phyloP scores from a whole-genome alignment of 1,139 yeast species.

The Ogataea hybrid region DNA sequence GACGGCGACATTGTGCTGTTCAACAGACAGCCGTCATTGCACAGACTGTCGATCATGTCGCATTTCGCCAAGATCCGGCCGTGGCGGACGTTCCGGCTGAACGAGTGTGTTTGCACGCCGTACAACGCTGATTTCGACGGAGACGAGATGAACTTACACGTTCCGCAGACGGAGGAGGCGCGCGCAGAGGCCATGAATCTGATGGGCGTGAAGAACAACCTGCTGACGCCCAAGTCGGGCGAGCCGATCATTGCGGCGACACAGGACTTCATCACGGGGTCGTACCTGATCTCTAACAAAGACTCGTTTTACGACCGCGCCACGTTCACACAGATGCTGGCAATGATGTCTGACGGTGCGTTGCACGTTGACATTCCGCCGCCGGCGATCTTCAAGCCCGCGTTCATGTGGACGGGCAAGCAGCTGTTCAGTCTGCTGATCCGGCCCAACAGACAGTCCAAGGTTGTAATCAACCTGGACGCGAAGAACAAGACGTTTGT shows the following conservation, averaged over 20 bases:
- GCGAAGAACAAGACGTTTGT: constrained; percentile 89
- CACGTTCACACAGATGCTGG: constrained; percentile 72
- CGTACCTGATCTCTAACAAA: constrained; percentile 87
- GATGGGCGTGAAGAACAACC: constrained; percentile 96
- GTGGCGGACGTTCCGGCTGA: constrained; percentile 96
- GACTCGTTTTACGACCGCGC: constrained; percentile 93
- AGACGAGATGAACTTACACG: constrained; percentile 99
- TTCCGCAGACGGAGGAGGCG: constrained; percentile 99
- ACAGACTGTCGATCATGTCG: constrained; percentile 87
- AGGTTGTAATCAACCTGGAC: constrained; percentile 85
- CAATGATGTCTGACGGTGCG: constrained; percentile 96
- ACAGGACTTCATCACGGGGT: constrained; percentile 98
- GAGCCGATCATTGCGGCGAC: constrained; percentile 99
- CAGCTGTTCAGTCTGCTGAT: constrained; percentile 89
- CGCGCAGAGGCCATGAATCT: constrained; percentile 95
- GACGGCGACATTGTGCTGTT: constrained; percentile 96
- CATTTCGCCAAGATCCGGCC: constrained; percentile 97
- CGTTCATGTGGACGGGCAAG: constrained; percentile 93
- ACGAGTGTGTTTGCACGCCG: constrained; percentile 99
- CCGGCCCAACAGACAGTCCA: constrained; percentile 71
- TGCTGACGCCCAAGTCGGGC: constrained; percentile 95
- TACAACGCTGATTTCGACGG: constrained; percentile 99
- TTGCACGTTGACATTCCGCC: constrained; percentile 91
- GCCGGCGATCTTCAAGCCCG: constrained; percentile 90
- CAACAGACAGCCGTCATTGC: constrained; percentile 97